A percentile compares a stretch with the other conserved stretches of the same genome.
phyloP scores from a whole-genome alignment of 441 rosid genomes.

The Populus hybrid region DNA sequence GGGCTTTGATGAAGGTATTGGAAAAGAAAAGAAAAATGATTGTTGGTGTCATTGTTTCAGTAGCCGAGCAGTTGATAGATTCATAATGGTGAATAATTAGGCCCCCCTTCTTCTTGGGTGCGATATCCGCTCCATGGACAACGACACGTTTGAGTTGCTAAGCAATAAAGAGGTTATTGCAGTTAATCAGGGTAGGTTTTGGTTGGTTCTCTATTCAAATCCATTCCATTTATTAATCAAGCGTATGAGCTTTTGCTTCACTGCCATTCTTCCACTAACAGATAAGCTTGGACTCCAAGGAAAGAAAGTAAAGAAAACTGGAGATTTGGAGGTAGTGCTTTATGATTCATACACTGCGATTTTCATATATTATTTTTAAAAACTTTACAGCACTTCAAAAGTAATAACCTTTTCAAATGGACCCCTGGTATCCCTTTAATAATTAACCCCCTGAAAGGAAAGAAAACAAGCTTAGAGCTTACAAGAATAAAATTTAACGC shows the following conservation, averaged over 20 bases:
- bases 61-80: not conserved
- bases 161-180: slow-evolving; percentile 45
- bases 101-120: slow-evolving; percentile 51
- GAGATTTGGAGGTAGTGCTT: not conserved
- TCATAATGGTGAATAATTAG: slow-evolving; percentile 9
- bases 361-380: too few relatives aligned
- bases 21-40: too few relatives aligned
- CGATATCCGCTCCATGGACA: slow-evolving; percentile 29
- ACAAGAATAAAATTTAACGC: too few relatives aligned
- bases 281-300: not conserved
- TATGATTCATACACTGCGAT: too few relatives aligned
- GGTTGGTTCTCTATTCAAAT: not conserved
- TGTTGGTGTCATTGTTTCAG: not conserved
- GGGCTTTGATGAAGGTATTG: slow-evolving; percentile 48
- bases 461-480: too few relatives aligned
- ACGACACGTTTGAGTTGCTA: slow-evolving; percentile 31
- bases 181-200: slow-evolving; percentile 35
- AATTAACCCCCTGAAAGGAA: too few relatives aligned
- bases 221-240: not conserved
- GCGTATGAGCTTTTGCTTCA: not conserved
- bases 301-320: not conserved
- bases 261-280: not conserved
- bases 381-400: too few relatives aligned
- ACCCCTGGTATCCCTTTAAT: too few relatives aligned
- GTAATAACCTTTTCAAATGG: too few relatives aligned